Base-by-base conservation (phyloP, 768 basidiomycete genomes). In the Lentinula sp. region DNA sequence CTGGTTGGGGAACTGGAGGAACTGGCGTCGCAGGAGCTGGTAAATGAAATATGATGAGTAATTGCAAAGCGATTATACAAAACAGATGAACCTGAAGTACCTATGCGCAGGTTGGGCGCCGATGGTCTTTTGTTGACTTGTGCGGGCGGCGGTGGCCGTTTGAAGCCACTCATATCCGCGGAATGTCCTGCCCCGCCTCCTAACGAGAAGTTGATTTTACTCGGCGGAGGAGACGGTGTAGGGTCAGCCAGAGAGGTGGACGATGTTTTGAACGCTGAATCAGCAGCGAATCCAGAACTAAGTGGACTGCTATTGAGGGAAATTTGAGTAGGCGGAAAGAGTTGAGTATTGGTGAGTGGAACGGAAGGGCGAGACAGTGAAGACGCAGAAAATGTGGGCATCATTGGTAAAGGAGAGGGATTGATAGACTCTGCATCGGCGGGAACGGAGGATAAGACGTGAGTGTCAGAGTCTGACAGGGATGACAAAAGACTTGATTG, bases 271-370 rank as follows among this genome's bases (percentile, higher is more conserved):
- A 56, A 56, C 11, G 23, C 40, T 13, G 55, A 42, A 32, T 56
- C 55, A 21, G 55, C 23, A 11, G 6, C 21, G n/a, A 40, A 40
- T 15, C 40, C 40, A 37, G 55, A 42, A 13, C 18, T 5, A 16
- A 16, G 39, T 23, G 55, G 43, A 15, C 2, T 11, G 28, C 16
- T 21, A 43, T 42, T 16, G 6, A 15, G 2, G 72, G 35, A 84
- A 82, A 3, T 87, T 88, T 1, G 89, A 87, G 0, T 87, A 85
- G 3, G 87, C 85, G 0, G 88, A 89, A 6, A 84, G 84, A 16
- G 82, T 75, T 1, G 78, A 67, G 63, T 86, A 82, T 18, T 70
- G 65, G 59, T 79, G 73, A 53, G 68, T 64, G 16, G 72, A 63
- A 21, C 74, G 68, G 67, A 72, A 57, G 39, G 55, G 10, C 18